phyloP scores from a whole-genome alignment of 2,329 filamentous ascomycete genomes.

The Aspergillus sp. region DNA sequence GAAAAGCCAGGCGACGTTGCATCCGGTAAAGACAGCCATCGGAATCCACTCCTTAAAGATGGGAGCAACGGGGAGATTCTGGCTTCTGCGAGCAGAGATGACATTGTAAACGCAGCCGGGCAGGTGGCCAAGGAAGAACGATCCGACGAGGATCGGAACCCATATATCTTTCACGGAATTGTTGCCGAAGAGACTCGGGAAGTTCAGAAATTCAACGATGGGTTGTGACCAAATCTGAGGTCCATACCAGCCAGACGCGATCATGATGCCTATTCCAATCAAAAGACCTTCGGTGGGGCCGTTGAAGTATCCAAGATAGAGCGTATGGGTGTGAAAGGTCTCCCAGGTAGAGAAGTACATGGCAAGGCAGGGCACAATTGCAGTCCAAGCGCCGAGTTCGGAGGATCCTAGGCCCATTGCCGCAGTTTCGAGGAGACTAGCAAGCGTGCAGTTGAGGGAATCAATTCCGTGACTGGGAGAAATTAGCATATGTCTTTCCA shows the following conservation, averaged over 20 bases:
- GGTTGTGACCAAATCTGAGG: slow-evolving; percentile 82
- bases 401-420: slow-evolving; percentile 89
- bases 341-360: slow-evolving; percentile 99
- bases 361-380: slow-evolving; percentile 83
- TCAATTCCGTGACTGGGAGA: slow-evolving; percentile 80
- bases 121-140: slow-evolving; percentile 71
- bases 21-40: slow-evolving; percentile 75
- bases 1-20: slow-evolving; percentile 80
- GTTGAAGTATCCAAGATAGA: slow-evolving; percentile 96
- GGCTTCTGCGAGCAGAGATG: slow-evolving; percentile 68
- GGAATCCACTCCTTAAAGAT: slow-evolving; percentile 94
- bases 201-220: slow-evolving; percentile 68
- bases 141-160: slow-evolving; percentile 68
- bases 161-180: slow-evolving; percentile 84
- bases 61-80: slow-evolving; percentile 72
- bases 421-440: slow-evolving; percentile 83
- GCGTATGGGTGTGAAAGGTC: slow-evolving; percentile 96
- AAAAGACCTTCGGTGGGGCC: slow-evolving; percentile 94
- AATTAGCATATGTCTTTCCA: slow-evolving; percentile 24
- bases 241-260: slow-evolving; percentile 81
- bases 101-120: slow-evolving; percentile 91
- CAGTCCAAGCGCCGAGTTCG: slow-evolving; percentile 84
- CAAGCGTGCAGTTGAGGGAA: slow-evolving; percentile 94
- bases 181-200: slow-evolving; percentile 63
- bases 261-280: slow-evolving; percentile 83